Conservation (phyloP, 1,284 basidiomycete species). For the Trichosporon asahii region DNA sequence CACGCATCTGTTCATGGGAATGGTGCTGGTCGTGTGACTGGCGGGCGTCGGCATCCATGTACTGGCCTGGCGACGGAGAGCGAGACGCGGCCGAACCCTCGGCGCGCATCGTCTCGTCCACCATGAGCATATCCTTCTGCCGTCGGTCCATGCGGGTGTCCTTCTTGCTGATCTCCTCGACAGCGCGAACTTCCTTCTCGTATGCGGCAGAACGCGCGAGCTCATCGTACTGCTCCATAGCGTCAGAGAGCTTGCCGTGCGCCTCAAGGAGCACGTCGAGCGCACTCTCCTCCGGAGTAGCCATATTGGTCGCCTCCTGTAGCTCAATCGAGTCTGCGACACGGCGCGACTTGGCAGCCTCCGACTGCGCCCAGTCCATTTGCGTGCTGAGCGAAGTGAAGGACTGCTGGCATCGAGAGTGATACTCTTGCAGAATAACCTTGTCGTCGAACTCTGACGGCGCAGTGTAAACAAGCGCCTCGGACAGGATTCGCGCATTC, state of each 20-base stretch:
- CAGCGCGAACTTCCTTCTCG: conserved; percentile 43
- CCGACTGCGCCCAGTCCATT: conserved; percentile 53
- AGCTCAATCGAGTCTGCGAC: conserved; percentile 22
- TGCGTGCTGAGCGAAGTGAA: conserved; percentile 46
- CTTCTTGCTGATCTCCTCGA: conserved; percentile 48
- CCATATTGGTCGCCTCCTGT: conserved; percentile 2
- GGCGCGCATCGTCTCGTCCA: conserved; percentile 6
- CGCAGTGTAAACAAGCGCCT: neutral
- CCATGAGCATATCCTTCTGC: conserved; percentile 24
- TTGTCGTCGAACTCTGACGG: neutral
- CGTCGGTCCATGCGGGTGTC: conserved; percentile 46
- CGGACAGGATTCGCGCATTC: conserved; percentile 8
- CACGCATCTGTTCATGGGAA: neutral
- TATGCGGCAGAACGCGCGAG: conserved; percentile 37
- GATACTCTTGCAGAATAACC: neutral
- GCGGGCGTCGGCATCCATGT: neutral
- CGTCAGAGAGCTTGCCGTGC: conserved; percentile 38
- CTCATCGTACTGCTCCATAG: conserved; percentile 46
- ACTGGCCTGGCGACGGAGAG: conserved; percentile 38
- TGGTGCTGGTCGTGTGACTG: neutral
- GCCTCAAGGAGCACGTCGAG: conserved; percentile 45
- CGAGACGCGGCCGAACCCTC: conserved; percentile 36
- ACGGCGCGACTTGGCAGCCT: conserved; percentile 46
- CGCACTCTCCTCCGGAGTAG: conserved; percentile 38
- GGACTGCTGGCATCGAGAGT: neutral